A percentile compares a stretch with the other conserved stretches of the same genome.
Conservation (phyloP, 106 monocot genomes). For the Phalaenopsis aphrodite region DNA sequence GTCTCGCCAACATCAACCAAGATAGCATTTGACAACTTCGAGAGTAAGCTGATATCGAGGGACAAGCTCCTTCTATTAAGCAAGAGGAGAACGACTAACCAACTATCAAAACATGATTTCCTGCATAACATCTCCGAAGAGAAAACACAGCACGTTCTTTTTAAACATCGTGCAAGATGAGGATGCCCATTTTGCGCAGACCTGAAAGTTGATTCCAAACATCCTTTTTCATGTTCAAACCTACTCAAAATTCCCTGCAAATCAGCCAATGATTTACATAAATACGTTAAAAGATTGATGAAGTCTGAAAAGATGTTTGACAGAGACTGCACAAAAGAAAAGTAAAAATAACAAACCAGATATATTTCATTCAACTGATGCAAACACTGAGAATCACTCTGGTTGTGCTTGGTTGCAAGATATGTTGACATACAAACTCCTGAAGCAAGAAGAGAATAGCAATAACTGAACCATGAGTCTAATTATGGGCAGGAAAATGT, state of each 20-base stretch:
- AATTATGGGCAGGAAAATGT: not conserved
- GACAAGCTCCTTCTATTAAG: slow-evolving; percentile 48
- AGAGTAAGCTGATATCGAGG: slow-evolving; percentile 51
- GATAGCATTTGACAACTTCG: slow-evolving; percentile 28
- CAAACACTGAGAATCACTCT: slow-evolving; percentile 21
- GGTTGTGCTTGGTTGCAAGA: slow-evolving; percentile 21
- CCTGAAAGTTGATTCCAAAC: slow-evolving; percentile 23
- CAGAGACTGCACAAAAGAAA: not conserved
- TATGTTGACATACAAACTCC: slow-evolving; percentile 52
- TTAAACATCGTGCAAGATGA: not conserved
- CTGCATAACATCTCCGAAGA: slow-evolving; percentile 24
- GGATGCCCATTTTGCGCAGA: slow-evolving; percentile 11
- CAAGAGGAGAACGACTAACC: slow-evolving; percentile 45
- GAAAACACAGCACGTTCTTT: slow-evolving; percentile 41
- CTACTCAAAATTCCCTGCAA: slow-evolving; percentile 37
- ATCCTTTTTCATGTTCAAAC: slow-evolving; percentile 38
- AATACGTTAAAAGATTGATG: slow-evolving; percentile 1
- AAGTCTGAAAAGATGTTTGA: not conserved
- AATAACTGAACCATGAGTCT: not conserved
- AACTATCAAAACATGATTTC: slow-evolving; percentile 36
- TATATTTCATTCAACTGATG: slow-evolving; percentile 50
- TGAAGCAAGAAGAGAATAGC: slow-evolving; percentile 11
- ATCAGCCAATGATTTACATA: slow-evolving; percentile 1
- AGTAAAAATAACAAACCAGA: slow-evolving; percentile 31
- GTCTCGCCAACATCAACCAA: slow-evolving; percentile 24